phyloP scores from a whole-genome alignment of 768 basidiomycete genomes.

The Rhizopogon roseolus region DNA sequence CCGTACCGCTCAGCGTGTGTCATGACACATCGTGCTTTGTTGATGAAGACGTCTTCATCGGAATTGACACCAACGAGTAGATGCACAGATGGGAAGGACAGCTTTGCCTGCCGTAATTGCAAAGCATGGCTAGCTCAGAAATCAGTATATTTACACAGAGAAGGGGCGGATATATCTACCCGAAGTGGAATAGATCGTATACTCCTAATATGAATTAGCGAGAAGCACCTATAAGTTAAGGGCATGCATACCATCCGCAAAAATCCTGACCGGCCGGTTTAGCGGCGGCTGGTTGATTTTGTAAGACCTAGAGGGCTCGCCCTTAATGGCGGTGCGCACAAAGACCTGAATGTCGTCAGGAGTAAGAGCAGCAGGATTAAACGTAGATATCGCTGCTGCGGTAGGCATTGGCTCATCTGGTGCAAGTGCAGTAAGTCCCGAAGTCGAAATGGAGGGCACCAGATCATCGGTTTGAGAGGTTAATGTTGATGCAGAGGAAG shows the following conservation, averaged over 20 bases:
- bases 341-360: conserved; percentile 77
- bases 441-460: conserved; percentile 12
- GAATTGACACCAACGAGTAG: conserved; percentile 92
- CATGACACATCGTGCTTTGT: conserved; percentile 88
- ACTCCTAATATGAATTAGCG: conserved; percentile 52
- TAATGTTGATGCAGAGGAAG: conserved; percentile 52
- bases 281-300: conserved; percentile 82
- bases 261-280: conserved; percentile 80
- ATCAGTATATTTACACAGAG: conserved; percentile 4
- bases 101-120: conserved; percentile 93
- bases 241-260: conserved; percentile 76
- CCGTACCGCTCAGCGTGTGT: conserved; percentile 77
- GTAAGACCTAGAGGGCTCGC: conserved; percentile 62
- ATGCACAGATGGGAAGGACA: conserved; percentile 86
- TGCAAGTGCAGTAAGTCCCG: conserved; percentile 15
- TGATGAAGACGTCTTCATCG: conserved; percentile 70
- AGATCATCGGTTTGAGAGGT: conserved; percentile 34
- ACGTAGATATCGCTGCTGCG: conserved; percentile 31
- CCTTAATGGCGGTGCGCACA: conserved; percentile 71
- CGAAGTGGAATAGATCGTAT: conserved; percentile 97
- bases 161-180: conserved; percentile 42
- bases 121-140: conserved; percentile 72
- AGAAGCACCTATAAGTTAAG: neutral
- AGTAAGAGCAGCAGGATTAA: conserved; percentile 65
- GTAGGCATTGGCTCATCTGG: conserved; percentile 40